Percentiles rank a stretch among this genome's conserved stretches.
phyloP scores from a whole-genome alignment of 352 stramenopile genomes.

The Phytophthora ohioensis region DNA sequence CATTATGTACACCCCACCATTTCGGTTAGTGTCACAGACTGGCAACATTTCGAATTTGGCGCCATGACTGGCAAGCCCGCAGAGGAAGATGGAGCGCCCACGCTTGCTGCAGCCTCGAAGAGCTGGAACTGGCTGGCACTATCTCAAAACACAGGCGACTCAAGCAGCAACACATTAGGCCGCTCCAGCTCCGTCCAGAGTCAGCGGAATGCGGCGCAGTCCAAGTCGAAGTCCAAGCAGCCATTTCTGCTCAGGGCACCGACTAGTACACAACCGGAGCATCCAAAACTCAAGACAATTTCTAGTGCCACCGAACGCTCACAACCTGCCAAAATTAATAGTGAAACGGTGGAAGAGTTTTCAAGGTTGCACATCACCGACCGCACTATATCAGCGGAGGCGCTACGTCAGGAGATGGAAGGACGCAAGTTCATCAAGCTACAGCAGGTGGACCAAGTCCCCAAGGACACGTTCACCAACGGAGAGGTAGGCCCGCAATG shows the following conservation, averaged over 20 bases:
- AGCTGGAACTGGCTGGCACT: slow-evolving; percentile 67
- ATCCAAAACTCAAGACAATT: slow-evolving; percentile 23
- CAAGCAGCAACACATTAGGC: slow-evolving; percentile 14
- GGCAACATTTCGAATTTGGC: slow-evolving; percentile 20
- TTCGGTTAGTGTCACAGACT: not conserved
- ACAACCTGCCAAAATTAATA: slow-evolving; percentile 30
- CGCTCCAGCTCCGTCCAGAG: slow-evolving; percentile 22
- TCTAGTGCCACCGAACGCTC: slow-evolving; percentile 22
- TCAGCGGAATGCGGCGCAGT: slow-evolving; percentile 9
- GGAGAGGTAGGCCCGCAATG: slow-evolving; percentile 41
- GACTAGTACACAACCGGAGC: slow-evolving; percentile 12
- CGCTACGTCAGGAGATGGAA: slow-evolving; percentile 69
- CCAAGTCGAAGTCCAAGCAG: slow-evolving; percentile 17
- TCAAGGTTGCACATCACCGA: slow-evolving; percentile 68
- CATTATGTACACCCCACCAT: slow-evolving; percentile 7
- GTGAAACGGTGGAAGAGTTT: slow-evolving; percentile 53
- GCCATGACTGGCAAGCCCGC: slow-evolving; percentile 23
- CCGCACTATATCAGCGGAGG: slow-evolving; percentile 54
- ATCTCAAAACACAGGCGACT: slow-evolving; percentile 36
- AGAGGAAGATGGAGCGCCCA: not conserved
- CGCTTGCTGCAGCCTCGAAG: slow-evolving; percentile 24
- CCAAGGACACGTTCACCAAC: slow-evolving; percentile 64
- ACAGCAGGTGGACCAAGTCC: slow-evolving; percentile 61
- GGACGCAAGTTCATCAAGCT: slow-evolving; percentile 75
- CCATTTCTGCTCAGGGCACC: slow-evolving; percentile 23